Evolutionary conservation across 176 grass and related monocot species (phyloP).

Genomic region (Phoenix roebelenii): DNA sequence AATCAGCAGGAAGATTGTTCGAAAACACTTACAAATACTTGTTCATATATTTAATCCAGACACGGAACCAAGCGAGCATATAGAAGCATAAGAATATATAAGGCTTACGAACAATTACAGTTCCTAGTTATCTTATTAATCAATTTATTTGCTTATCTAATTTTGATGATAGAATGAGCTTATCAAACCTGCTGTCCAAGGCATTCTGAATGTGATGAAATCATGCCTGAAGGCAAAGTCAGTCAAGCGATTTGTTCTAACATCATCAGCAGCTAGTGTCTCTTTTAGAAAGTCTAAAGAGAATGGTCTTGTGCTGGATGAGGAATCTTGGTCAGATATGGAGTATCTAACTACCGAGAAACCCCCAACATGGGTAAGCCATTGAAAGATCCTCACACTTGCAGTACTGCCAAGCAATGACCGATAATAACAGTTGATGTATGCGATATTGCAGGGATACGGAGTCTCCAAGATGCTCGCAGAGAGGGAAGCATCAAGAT

Average conservation of each 20-base stretch:
- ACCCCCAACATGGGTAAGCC: slow-evolving; percentile 28
- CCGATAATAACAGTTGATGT: too few relatives aligned
- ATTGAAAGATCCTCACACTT: neutral
- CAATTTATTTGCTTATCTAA: too few relatives aligned
- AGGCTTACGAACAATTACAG: too few relatives aligned
- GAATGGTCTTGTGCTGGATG: slow-evolving; percentile 41
- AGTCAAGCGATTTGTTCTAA: slow-evolving; percentile 55
- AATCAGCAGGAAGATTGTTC: too few relatives aligned
- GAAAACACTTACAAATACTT: too few relatives aligned
- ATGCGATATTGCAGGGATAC: slow-evolving; percentile 37
- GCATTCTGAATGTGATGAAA: slow-evolving; percentile 53
- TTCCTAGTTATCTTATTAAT: neutral
- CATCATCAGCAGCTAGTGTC: slow-evolving; percentile 51
- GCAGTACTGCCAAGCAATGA: too few relatives aligned
- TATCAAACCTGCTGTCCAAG: slow-evolving; percentile 30
- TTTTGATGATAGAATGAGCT: slow-evolving; percentile 39
- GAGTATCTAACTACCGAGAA: slow-evolving; percentile 29
- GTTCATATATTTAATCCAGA: too few relatives aligned
- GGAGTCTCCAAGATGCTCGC: slow-evolving; percentile 31
- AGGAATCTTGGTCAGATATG: slow-evolving; percentile 56
- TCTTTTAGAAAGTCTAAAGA: slow-evolving; percentile 26
- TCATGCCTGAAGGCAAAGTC: slow-evolving; percentile 54
- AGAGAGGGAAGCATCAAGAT: slow-evolving; percentile 49
- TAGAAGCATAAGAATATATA: too few relatives aligned
- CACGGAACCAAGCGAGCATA: too few relatives aligned